Evolutionary conservation across 768 basidiomycete species (phyloP), one percentile per base, ranked within the genome.

Genomic region (Cytidiella melzeri): DNA sequence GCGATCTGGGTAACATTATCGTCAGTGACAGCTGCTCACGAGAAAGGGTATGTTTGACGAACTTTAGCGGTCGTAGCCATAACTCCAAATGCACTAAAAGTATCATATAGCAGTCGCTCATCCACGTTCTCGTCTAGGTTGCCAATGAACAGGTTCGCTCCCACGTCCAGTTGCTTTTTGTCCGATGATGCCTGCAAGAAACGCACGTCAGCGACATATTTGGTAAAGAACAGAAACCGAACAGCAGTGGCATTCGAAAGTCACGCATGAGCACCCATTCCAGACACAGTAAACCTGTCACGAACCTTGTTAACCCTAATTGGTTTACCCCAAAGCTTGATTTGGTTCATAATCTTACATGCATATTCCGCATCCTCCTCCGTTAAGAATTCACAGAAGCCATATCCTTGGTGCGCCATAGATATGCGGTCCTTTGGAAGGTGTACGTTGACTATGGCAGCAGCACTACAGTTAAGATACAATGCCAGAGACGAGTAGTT

Each of bases 321-420:
- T 26, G 96, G 96, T 65, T 98, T 98, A 21, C 96, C 96, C 81
- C 89, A 99, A 46, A 99, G 69, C 69, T 99, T 99, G 65, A 99
- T 98, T 76, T 97, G 95, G 66, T 99, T 99, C 95, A 98, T 97
- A 60, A 98, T 97, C 77, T 97, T 96, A 79, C 95, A 97, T 50
- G 93, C 95, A 68, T 99, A 99, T 69, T 99, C 96, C 54, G 96
- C 93, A 71, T 98, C 96, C 67, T 96, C 94, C 73, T 98, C 94
- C 34, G 93, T 93, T 69, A 95, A 73, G 68, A 99, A 98, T 75
- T 99, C 96, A 79, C 95, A 97, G 72, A 99, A 99, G 36, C 96
- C 96, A 70, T 97, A 99, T 41, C 96, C 96, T 70, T 99, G 96
- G 65, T 98, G 96, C 1, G 90, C 78, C 90, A 94, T 95, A 11